phyloP scores from a whole-genome alignment of 78 protist genomes.

The Dictyostelium intermedium region DNA sequence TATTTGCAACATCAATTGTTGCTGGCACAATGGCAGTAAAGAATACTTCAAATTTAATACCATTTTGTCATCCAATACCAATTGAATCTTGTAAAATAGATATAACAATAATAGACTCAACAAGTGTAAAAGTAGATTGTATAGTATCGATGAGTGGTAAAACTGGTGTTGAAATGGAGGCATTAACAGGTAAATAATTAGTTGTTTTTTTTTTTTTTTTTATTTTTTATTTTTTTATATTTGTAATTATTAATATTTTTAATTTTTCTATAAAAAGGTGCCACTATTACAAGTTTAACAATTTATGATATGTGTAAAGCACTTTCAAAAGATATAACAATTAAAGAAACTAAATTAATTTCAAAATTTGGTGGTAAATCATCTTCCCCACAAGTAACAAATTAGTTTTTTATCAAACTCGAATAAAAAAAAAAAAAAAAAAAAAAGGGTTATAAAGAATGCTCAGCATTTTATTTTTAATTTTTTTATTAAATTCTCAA shows the following conservation, averaged over 20 bases:
- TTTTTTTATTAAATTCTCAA: neutral
- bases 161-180: constrained; percentile 96
- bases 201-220: neutral
- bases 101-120: neutral
- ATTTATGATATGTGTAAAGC: constrained; percentile 93
- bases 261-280: neutral
- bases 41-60: constrained; percentile 80
- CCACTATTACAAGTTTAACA: constrained; percentile 74
- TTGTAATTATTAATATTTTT: neutral
- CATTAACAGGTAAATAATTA: constrained; percentile 75
- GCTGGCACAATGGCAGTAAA: constrained; percentile 93
- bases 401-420: neutral
- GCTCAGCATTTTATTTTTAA: neutral
- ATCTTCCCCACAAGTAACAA: neutral
- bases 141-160: neutral
- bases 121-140: constrained; percentile 12
- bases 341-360: constrained; percentile 65
- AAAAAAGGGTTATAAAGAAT: neutral
- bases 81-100: constrained; percentile 53
- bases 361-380: constrained; percentile 88
- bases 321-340: constrained; percentile 67
- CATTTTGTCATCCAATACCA: constrained; percentile 90
- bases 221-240: neutral
- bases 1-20: constrained; percentile 81
- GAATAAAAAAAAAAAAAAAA: neutral